Base-by-base conservation (phyloP, 495 filamentous ascomycete species). In the Lentithecium fluviatile region DNA sequence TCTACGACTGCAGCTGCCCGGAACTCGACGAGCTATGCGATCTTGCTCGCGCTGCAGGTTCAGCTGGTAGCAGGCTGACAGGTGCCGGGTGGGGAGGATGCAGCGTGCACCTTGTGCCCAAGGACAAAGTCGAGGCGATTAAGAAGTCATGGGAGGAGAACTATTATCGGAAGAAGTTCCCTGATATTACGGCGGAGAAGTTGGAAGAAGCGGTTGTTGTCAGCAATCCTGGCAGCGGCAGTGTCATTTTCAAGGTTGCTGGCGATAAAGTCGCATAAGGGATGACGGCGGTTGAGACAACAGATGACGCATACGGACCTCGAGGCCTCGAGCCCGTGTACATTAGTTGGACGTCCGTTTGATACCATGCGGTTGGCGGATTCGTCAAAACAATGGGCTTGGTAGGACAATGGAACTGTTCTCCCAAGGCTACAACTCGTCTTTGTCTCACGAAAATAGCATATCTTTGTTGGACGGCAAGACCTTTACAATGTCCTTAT, bases 51-150 rank as follows among this genome's bases (percentile, higher is more conserved):
- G 76, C 75, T 43, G 88, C 87, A 3, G 94, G 95, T 20, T 82
- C 86, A 40, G 93, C 88, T 74, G 95, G 94, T 20, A 89, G 87
- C 64, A 81, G 94, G 8, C 75, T 97, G 68, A 98, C 94, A 1
- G 94, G 94, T 49, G 94, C 94, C 15, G 94, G 94, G 25, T 98
- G 94, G 94, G 94, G 94, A 61, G 94, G 94, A 12, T 97, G 95
- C 73, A 91, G 83, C 45, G 93, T 98, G 49, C 95, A 98, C 74
- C 81, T 98, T 57, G 85, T 97, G 47, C 88, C 93, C 1, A 87
- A 85, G 65, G 83, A 90, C 56, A 93, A 88, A 75, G 88, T 96
- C 1, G 85, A 90, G n/a, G 84, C 76, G 37, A 87, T 98, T 23
- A 89, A 82, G 70, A 76, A 81, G 70, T 87, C 86, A 19, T 87